Percentiles rank a stretch among this genome's conserved stretches.
These are phyloP conservation scores for Claviceps spartinae DNA, from an alignment of 2,329 filamentous ascomycete species.

Conservation along the genomic window DNA sequence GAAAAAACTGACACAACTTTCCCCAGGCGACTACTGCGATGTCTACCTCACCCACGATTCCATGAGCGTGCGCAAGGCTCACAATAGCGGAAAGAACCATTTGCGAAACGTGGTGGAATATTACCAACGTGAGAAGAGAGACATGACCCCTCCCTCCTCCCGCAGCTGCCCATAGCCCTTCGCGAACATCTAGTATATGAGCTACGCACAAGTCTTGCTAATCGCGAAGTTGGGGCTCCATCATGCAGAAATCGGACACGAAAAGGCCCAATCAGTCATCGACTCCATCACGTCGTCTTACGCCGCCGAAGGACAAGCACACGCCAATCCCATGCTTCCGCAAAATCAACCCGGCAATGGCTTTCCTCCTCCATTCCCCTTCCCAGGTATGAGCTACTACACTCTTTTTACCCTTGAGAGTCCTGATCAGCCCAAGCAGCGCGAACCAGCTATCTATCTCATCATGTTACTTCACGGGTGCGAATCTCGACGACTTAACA, in stretches of 20 bases:
- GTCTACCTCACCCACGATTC: slow-evolving; percentile 99
- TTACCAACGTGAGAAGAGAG: slow-evolving; percentile 61
- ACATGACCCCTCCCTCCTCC: neutral
- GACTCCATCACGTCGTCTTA: slow-evolving; percentile 96
- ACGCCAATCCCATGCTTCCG: slow-evolving; percentile 70
- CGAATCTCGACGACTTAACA: slow-evolving; percentile 4
- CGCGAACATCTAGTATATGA: no score
- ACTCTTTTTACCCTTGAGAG: slow-evolving; percentile 11
- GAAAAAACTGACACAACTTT: slow-evolving; percentile 17
- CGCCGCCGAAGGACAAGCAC: slow-evolving; percentile 80
- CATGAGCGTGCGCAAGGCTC: slow-evolving; percentile 98
- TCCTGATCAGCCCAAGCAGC: neutral
- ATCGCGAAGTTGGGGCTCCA: neutral
- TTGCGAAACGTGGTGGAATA: slow-evolving; percentile 96
- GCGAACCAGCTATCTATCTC: no score
- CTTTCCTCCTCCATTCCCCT: slow-evolving; percentile 43
- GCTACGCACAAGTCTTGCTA: no score
- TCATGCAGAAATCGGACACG: slow-evolving; percentile 76
- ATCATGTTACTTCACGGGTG: neutral
- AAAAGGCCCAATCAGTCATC: slow-evolving; percentile 96
- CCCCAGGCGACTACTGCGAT: slow-evolving; percentile 84
- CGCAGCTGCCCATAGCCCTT: neutral
- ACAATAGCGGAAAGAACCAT: slow-evolving; percentile 94
- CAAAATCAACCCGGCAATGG: slow-evolving; percentile 49
- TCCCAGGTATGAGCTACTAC: slow-evolving; percentile 38